Conservation (phyloP, 306 rosid species). For the Dalbergia oliveri region DNA sequence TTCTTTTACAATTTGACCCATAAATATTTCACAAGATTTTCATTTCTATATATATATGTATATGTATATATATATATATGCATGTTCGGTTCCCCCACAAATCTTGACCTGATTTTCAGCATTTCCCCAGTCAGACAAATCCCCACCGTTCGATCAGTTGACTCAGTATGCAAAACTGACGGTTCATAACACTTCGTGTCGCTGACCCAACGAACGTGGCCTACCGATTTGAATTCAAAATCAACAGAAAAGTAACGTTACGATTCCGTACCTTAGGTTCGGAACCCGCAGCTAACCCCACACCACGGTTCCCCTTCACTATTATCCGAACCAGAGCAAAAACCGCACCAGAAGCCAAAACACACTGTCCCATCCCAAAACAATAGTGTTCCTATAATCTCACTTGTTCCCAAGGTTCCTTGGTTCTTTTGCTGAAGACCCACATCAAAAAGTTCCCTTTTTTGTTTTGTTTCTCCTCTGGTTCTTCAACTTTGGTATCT, state of each 20-base stretch:
- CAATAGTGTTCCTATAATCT: slow-evolving; percentile 15
- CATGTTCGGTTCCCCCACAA: not conserved
- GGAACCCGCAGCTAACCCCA: slow-evolving; percentile 39
- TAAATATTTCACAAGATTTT: not conserved
- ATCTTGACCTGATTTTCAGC: slow-evolving; percentile 14
- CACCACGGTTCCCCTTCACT: not conserved
- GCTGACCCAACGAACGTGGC: slow-evolving; percentile 37
- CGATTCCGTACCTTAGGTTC: slow-evolving; percentile 45
- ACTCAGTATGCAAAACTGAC: slow-evolving; percentile 7
- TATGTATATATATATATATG: accelerated
- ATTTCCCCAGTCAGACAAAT: not conserved
- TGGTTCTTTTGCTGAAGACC: slow-evolving; percentile 34
- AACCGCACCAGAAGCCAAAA: slow-evolving; percentile 22
- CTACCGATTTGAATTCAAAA: slow-evolving; percentile 54
- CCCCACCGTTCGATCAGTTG: slow-evolving; percentile 26
- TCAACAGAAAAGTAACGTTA: slow-evolving; percentile 43
- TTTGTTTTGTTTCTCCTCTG: slow-evolving; percentile 5
- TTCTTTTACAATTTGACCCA: not conserved
- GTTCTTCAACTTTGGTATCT: slow-evolving; percentile 25
- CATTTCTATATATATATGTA: too few species aligned
- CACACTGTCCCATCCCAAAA: slow-evolving; percentile 23
- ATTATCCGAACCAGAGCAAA: slow-evolving; percentile 31
- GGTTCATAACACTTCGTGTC: not conserved
- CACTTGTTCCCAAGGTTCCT: slow-evolving; percentile 35
- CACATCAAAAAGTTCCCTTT: slow-evolving; percentile 28